Percentiles rank a stretch among this genome's conserved stretches.
Evolutionary conservation across 495 filamentous ascomycete species (phyloP).

Genomic region (Bathelium albidoporum): DNA sequence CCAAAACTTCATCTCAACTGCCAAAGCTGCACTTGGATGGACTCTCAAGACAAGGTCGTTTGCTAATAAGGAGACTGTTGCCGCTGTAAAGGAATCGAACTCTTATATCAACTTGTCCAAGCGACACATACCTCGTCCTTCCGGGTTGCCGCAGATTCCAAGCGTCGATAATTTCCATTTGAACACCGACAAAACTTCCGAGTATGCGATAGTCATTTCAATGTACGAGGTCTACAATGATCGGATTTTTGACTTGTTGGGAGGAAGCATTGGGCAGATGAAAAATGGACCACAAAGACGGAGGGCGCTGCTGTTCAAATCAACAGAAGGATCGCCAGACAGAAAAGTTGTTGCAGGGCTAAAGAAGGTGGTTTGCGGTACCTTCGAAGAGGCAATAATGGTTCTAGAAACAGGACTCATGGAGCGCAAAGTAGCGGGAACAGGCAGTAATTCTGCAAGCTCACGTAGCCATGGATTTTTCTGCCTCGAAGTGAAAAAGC

Average conservation of each 20-base stretch:
- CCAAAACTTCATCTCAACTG: background rate
- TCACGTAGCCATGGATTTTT: conserved; percentile 95
- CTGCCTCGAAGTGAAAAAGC: conserved; percentile 86
- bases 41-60: conserved; percentile 22
- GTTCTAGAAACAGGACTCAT: conserved; percentile 83
- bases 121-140: conserved; percentile 37
- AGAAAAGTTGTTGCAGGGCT: conserved; percentile 86
- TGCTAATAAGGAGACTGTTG: conserved; percentile 27
- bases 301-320: conserved; percentile 74
- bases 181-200: conserved; percentile 56
- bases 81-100: conserved; percentile 38
- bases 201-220: conserved; percentile 82
- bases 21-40: background rate
- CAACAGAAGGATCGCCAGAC: conserved; percentile 71
- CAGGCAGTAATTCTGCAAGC: conserved; percentile 77
- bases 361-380: conserved; percentile 81
- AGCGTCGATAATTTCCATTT: conserved; percentile 59
- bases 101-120: conserved; percentile 28
- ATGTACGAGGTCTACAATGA: conserved; percentile 99
- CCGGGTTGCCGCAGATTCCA: conserved; percentile 57
- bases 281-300: conserved; percentile 46
- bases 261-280: conserved; percentile 37
- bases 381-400: conserved; percentile 74
- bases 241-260: conserved; percentile 87
- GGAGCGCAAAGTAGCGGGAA: conserved; percentile 80